These are phyloP conservation scores for Xylaria sp. DNA, from an alignment of 2,329 filamentous ascomycete species.

Conservation along the genomic window DNA sequence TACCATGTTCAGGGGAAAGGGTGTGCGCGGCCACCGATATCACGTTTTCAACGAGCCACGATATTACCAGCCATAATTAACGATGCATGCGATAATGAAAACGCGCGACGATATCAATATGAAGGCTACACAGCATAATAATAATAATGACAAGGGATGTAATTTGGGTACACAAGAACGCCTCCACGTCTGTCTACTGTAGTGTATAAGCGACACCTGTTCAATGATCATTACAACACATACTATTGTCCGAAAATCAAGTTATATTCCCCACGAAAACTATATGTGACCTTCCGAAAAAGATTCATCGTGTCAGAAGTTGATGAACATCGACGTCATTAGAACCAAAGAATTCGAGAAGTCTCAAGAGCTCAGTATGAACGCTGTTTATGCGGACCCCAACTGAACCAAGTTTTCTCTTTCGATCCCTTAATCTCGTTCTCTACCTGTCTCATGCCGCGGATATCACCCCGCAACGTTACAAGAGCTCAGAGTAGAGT, in stretches of 20 bases:
- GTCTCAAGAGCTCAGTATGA: constrained; percentile 10
- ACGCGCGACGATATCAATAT: constrained; percentile 14
- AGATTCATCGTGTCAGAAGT: not conserved
- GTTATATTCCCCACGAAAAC: not conserved
- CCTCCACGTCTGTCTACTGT: constrained; percentile 14
- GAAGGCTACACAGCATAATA: constrained; percentile 24
- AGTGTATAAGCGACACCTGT: constrained; percentile 18
- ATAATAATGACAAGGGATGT: constrained; percentile 17
- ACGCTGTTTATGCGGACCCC: constrained; percentile 10
- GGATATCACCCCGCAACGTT: constrained; percentile 29
- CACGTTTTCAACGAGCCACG: constrained; percentile 95
- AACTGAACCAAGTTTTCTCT: constrained; percentile 16
- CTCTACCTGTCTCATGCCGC: not conserved
- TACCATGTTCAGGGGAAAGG: constrained; percentile 81
- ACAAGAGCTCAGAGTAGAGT: constrained; percentile 11
- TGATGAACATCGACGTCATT: not conserved
- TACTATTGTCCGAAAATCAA: not conserved
- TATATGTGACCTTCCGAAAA: not conserved
- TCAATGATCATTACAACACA: constrained; percentile 11
- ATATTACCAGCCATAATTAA: constrained; percentile 64
- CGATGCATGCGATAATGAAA: constrained; percentile 15
- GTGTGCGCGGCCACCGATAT: constrained; percentile 89
- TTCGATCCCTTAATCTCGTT: constrained; percentile 16
- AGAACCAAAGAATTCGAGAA: not conserved
- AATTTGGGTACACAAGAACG: constrained; percentile 29